Evolutionary conservation across 495 filamentous ascomycete genomes (phyloP).

Genomic region (Stereocaulon alpinum): DNA sequence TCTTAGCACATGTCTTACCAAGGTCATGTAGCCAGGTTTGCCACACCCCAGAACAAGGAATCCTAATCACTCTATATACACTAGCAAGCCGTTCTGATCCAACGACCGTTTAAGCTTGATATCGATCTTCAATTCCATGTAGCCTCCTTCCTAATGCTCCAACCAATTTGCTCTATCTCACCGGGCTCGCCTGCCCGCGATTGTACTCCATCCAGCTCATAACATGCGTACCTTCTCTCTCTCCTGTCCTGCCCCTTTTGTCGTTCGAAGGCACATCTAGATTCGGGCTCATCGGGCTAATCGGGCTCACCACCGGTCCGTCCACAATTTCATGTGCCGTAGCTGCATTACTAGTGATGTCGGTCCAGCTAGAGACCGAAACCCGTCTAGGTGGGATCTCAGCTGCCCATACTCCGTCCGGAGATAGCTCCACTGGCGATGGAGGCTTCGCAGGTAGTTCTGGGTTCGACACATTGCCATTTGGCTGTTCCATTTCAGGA

Average conservation of each 20-base stretch:
- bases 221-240: slow-evolving; percentile 3
- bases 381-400: neutral
- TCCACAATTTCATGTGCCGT: neutral
- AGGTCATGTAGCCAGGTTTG: no score
- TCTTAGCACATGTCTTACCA: no score
- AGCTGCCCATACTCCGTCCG: neutral
- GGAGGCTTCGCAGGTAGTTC: neutral
- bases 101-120: neutral
- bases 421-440: neutral
- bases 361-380: neutral
- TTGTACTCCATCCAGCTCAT: slow-evolving; percentile 19
- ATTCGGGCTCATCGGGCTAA: slow-evolving; percentile 5
- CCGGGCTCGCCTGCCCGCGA: neutral
- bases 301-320: neutral
- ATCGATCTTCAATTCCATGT: neutral
- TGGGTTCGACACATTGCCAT: slow-evolving; percentile 1
- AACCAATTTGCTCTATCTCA: neutral
- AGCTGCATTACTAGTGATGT: neutral
- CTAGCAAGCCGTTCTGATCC: neutral
- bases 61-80: neutral
- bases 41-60: no score
- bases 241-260: neutral
- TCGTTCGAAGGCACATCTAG: neutral
- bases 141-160: neutral
- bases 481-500: neutral